Evolutionary conservation across 768 basidiomycete species (phyloP).

Genomic region (Steccherinum ochraceum): DNA sequence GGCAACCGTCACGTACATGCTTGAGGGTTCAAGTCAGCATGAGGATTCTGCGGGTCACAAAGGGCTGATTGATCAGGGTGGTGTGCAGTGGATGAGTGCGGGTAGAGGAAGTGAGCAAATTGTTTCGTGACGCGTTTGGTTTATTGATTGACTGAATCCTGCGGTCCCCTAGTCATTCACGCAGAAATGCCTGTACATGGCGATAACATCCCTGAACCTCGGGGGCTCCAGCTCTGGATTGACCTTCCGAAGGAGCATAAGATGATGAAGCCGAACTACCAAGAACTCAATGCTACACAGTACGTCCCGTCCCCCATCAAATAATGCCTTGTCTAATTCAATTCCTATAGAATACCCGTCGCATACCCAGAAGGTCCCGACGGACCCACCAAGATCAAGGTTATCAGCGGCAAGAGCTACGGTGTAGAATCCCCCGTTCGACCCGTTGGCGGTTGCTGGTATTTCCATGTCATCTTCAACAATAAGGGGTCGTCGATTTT

Average conservation of each 20-base stretch:
- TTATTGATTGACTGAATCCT: not conserved
- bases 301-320: slow-evolving; percentile 22
- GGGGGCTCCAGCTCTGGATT: slow-evolving; percentile 85
- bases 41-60: slow-evolving; percentile 90
- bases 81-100: slow-evolving; percentile 94
- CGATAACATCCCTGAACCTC: slow-evolving; percentile 59
- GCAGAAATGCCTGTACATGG: slow-evolving; percentile 87
- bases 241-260: slow-evolving; percentile 80
- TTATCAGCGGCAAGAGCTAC: slow-evolving; percentile 87
- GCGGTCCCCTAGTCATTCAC: slow-evolving; percentile 46
- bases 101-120: slow-evolving; percentile 46
- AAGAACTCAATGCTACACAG: slow-evolving; percentile 67
- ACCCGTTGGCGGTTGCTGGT: slow-evolving; percentile 93
- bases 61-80: slow-evolving; percentile 70
- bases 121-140: not conserved
- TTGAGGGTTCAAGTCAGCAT: slow-evolving; percentile 75
- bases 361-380: slow-evolving; percentile 67
- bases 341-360: slow-evolving; percentile 49
- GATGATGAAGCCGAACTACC: slow-evolving; percentile 81
- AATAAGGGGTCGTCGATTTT: slow-evolving; percentile 57
- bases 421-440: slow-evolving; percentile 84
- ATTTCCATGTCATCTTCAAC: slow-evolving; percentile 70
- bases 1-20: slow-evolving; percentile 84
- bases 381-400: slow-evolving; percentile 65
- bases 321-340: not conserved